phyloP scores from a whole-genome alignment of 108 stramenopile genomes.

The Cyclotella choctawhatcheeana region DNA sequence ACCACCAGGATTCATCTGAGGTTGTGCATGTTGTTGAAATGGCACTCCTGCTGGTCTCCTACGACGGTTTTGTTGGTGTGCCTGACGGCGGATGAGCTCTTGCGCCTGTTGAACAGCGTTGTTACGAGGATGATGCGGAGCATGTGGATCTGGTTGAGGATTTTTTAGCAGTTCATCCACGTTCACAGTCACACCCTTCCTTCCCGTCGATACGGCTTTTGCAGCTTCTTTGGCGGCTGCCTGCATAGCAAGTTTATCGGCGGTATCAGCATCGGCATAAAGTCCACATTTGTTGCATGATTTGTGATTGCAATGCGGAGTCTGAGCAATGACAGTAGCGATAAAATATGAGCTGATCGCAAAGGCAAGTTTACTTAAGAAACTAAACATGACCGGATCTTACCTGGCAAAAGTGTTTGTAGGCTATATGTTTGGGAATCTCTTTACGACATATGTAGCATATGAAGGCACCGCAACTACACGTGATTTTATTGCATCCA shows the following conservation, averaged over 20 bases:
- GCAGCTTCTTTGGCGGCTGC: slow-evolving; percentile 83
- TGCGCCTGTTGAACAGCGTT: background rate
- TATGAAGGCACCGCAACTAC: slow-evolving; percentile 67
- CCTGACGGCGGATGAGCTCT: background rate
- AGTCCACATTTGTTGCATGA: slow-evolving; percentile 74
- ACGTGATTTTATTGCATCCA: slow-evolving; percentile 91
- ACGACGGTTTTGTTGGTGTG: slow-evolving; percentile 4
- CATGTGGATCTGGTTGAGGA: slow-evolving; percentile 7
- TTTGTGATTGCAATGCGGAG: slow-evolving; percentile 76
- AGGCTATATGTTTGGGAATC: slow-evolving; percentile 56
- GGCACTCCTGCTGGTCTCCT: too few relatives aligned
- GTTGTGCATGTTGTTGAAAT: slow-evolving; percentile 1
- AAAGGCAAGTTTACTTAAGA: background rate
- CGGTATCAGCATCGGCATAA: slow-evolving; percentile 68
- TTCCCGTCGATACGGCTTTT: slow-evolving; percentile 23
- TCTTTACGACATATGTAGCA: slow-evolving; percentile 85
- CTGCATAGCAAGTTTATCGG: slow-evolving; percentile 68
- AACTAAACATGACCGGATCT: background rate
- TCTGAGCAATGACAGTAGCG: background rate
- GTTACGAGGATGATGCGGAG: background rate
- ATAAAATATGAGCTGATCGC: background rate
- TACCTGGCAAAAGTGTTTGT: slow-evolving; percentile 84
- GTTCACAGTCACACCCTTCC: slow-evolving; percentile 33
- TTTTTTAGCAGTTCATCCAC: slow-evolving; percentile 38
- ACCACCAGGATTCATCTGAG: background rate